These are phyloP conservation scores for Strobilomyces dryophilus DNA, from an alignment of 768 basidiomycete genomes.

Conservation along the genomic window DNA sequence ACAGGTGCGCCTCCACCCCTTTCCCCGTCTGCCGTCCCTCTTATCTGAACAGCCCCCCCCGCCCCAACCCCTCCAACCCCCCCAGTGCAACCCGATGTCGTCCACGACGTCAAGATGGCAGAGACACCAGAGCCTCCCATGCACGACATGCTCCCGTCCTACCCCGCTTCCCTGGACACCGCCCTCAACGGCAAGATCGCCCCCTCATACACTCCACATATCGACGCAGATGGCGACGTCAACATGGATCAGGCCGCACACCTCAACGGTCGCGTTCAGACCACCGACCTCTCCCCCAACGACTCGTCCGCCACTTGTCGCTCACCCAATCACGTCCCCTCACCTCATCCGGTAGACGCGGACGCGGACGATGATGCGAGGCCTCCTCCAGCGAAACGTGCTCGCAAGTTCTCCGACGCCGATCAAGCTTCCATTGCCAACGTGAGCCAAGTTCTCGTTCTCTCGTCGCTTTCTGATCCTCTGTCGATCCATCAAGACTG, in stretches of 20 bases:
- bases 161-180: slow-evolving; percentile 12
- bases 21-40: slow-evolving; percentile 22
- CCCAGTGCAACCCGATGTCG: slow-evolving; percentile 40
- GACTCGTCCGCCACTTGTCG: slow-evolving; percentile 33
- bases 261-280: slow-evolving; percentile 24
- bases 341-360: slow-evolving; percentile 24
- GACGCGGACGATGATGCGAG: slow-evolving; percentile 46
- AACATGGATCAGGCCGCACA: slow-evolving; percentile 25
- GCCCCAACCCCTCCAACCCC: slow-evolving; percentile 45
- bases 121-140: slow-evolving; percentile 22
- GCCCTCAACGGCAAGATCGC: slow-evolving; percentile 27
- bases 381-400: slow-evolving; percentile 81
- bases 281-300: slow-evolving; percentile 20
- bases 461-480: slow-evolving; percentile 53
- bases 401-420: slow-evolving; percentile 71
- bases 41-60: slow-evolving; percentile 38
- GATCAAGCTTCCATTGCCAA: slow-evolving; percentile 70
- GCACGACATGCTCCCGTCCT: slow-evolving; percentile 13
- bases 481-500: slow-evolving; percentile 48
- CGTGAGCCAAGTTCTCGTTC: slow-evolving; percentile 55
- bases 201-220: slow-evolving; percentile 24
- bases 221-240: slow-evolving; percentile 29
- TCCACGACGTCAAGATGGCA: slow-evolving; percentile 58
- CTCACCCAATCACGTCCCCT: slow-evolving; percentile 30
- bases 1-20: slow-evolving; percentile 41